These are phyloP conservation scores for Trametes hirsuta DNA, from an alignment of 1,284 basidiomycete genomes.

Conservation along the genomic window DNA sequence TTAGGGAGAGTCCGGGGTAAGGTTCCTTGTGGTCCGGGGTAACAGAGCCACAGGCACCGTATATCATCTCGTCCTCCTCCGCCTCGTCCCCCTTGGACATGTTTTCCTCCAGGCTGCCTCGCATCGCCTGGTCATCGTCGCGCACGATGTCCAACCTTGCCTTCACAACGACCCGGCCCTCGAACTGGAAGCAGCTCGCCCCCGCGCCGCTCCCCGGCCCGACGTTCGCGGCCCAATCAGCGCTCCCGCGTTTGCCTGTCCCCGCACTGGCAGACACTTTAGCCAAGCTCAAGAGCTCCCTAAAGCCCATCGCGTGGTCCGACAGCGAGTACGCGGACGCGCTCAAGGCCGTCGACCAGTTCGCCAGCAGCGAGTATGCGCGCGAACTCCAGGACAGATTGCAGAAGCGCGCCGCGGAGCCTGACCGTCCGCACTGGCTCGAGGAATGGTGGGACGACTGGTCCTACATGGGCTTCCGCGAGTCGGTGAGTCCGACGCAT, in stretches of 20 bases:
- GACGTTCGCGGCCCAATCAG: conserved; percentile 44
- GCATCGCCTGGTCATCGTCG: conserved; percentile 19
- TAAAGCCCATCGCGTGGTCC: conserved; percentile 68
- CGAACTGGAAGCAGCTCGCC: conserved; percentile 48
- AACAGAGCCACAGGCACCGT: not conserved
- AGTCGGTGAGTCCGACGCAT: conserved; percentile 56
- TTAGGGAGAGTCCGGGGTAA: not conserved
- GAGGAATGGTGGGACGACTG: conserved; percentile 85
- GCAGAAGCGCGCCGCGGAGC: conserved; percentile 50
- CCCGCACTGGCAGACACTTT: conserved; percentile 62
- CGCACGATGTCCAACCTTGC: conserved; percentile 27
- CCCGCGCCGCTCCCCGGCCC: conserved; percentile 42
- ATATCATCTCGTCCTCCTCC: not conserved
- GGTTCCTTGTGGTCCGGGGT: too few relatives aligned
- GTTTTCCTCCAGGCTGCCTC: conserved; percentile 20
- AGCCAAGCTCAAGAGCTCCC: conserved; percentile 56
- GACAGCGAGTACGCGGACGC: conserved; percentile 57
- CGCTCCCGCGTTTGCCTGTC: conserved; percentile 67
- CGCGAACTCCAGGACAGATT: conserved; percentile 62
- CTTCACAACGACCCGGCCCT: conserved; percentile 30
- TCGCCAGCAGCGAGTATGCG: conserved; percentile 50
- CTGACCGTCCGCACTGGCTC: conserved; percentile 62
- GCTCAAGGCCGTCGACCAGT: conserved; percentile 63
- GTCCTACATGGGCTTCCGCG: conserved; percentile 73
- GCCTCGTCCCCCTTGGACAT: conserved; percentile 6